Base-by-base conservation (phyloP, 2,329 filamentous ascomycete species). In the Bretziella fagacearum region DNA sequence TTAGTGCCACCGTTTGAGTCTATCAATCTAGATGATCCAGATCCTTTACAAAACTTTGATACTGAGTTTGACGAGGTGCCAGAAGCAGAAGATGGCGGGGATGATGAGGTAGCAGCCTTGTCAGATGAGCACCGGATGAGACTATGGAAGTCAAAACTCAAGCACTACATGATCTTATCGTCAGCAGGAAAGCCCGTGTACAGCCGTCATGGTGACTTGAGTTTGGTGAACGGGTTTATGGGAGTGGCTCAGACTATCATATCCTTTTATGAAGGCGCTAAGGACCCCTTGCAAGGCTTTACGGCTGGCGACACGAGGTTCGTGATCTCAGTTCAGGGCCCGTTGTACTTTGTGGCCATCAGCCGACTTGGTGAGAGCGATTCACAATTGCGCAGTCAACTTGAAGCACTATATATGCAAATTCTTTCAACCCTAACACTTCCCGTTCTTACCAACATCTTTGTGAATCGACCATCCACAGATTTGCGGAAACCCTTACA, bases 151-250 rank as follows among this genome's bases (percentile, higher is more conserved):
- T 76, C 81, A 30, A 96, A 96, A 65, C 70, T 87, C 52, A 98
- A 98, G 63, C 91, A 98, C 63, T 98, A 94, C 61, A 77, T 98
- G 63, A 93, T 98, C 56, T 68, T 98, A 1, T 96, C 91, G 2
- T 89, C 86, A 11, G 89, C 93, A 7, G 91, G 91, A 17, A 98
- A 98, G 60, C 93, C 91, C 8, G 93, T 98, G 42, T 98, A 89
- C 70, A 96, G 86, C 57, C 76, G 93, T 42, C 89, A 98, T 59
- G 91, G 93, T 33, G 85, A 95, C 55, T 73, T 93, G 54, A 78
- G 81, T 47, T 67, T 96, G 36, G 85, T 96, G 58, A 94, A 93
- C 56, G 82, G 83, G 44, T 95, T 91, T 56, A 89, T 96, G 60
- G 91, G 91, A 33, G 81, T 98, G 15, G 80, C 95, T 2, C 91